These are phyloP conservation scores for Tetraselmis chui DNA, from an alignment of 139 green algal species.

Conservation along the genomic window DNA sequence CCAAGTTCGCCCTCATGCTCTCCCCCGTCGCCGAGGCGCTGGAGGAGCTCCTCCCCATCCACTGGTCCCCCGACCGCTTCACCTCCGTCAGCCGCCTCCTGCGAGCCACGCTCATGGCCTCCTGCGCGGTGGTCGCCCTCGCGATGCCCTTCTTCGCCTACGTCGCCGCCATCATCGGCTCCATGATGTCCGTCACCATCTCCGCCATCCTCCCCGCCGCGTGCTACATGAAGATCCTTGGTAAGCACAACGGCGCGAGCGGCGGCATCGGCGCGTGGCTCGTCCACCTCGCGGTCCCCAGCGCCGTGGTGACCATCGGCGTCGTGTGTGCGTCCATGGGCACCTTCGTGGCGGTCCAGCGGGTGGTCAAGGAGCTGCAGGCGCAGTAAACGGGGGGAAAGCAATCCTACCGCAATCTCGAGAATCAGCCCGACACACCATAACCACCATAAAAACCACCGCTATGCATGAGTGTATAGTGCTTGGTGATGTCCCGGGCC, in stretches of 20 bases:
- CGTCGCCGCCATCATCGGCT: conserved; percentile 46
- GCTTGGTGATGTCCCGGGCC: too few species aligned
- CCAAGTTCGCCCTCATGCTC: conserved; percentile 26
- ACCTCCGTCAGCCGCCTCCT: conserved; percentile 3
- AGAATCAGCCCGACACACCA: neutral
- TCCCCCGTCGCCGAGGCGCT: conserved; percentile 25
- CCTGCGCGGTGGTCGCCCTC: conserved; percentile 28
- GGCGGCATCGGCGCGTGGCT: neutral
- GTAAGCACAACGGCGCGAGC: too few species aligned
- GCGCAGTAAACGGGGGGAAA: neutral
- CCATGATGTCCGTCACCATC: conserved; percentile 42
- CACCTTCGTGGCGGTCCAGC: neutral
- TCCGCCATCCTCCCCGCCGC: conserved; percentile 44
- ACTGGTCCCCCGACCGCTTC: neutral
- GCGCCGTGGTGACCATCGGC: neutral
- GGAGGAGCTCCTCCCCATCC: conserved; percentile 8
- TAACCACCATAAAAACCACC: neutral
- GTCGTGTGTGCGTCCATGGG: neutral
- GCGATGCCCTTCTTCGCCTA: conserved; percentile 45
- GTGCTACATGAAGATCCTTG: conserved; percentile 33
- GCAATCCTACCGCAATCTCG: neutral
- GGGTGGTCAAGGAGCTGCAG: neutral
- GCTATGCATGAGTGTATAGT: too few species aligned
- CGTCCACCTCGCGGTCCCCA: neutral
- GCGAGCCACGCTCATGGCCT: conserved; percentile 29